Evolutionary conservation across 2,329 filamentous ascomycete genomes (phyloP), one percentile per base, ranked within the genome.

Genomic region (Davidsoniella virescens): DNA sequence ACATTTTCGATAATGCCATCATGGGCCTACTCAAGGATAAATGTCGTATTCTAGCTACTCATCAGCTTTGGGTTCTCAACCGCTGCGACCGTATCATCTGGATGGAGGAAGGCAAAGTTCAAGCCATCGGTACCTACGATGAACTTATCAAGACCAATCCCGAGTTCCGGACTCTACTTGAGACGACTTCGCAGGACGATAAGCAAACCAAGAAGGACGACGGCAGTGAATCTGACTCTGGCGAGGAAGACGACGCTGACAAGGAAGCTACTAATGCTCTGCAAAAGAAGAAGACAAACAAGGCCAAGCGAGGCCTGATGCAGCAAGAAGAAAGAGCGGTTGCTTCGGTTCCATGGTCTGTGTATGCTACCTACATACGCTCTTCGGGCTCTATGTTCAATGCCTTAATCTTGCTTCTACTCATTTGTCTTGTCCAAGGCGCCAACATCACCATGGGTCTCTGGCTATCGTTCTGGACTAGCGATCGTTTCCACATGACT

Each of bases 401-500:
- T 54, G 82, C 78, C 1, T 74, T 82, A 0, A 63, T 90, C 4
- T 62, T 87, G 3, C 37, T 76, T 4, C 52, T 78, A 20, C 64
- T 87, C 2, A 71, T 94, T 9, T 62, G 85, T 5, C 60, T 87
- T 9, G 80, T 84, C 0, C 87, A 94, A 60, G 86, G 81, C 7
- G 75, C 84, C 54, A 95, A 94, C 60, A 90, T 96, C 55, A 73
- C 78, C 56, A 94, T 87, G 10, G 88, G 83, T 59, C 66, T 96
- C 50, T 96, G 90, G 90, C 75, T 96, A 1, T 92, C 87, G 0
- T 96, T 80, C 67, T 96, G 90, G 90, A 93, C 86, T 0, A 85
- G 84, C 1, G 66, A 87, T 62, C 81, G 83, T 60, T 94, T 82
- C 56, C 68, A 71, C 6, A 75, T 82, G 52, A 70, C 73, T 0